Base-by-base conservation (phyloP, 768 basidiomycete genomes). In the Russula vinacea region DNA sequence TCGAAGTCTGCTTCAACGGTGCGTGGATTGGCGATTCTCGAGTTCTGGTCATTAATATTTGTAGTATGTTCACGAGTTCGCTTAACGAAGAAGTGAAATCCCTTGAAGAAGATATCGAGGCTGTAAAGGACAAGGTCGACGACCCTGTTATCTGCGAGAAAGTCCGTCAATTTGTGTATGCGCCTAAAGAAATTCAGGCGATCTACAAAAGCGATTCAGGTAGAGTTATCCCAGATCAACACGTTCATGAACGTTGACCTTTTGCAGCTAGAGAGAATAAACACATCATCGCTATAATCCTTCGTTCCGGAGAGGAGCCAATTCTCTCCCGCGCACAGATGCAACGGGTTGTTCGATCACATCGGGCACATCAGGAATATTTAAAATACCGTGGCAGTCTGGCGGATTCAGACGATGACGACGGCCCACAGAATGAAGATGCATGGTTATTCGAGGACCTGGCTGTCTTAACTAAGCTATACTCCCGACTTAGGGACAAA, bases 361-460 rank as follows among this genome's bases (percentile, higher is more conserved):
- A 89, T 67, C 81, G 83, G 29, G 92, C 93, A 1, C 92, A 97
- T 77, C 78, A 78, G 16, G 76, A 80, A n/a, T 98, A 98, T 76
- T 69, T 85, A 68, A 79, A 77, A 56, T 76, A 86, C 59, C 82
- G 81, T 49, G 84, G 83, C 57, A 74, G 79, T 7, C 71, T 89
- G 58, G 80, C 79, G 24, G 92, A 94, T 73, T 97, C 94, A 2
- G 94, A 95, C 69, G 91, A 94, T 70, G 93, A 97, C 62, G 89
- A 95, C 44, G 96, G 94, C 0, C 95, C 96, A 1, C 82, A 85
- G 62, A 87, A 95, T 71, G 97, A 99, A 52, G 94, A 97, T 71
- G 96, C 90, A 9, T 99, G 97, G 97, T 75, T 99, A 37, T 90
- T 90, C 67, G 96, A 98, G 74, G 97, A 99, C 74, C 76, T 98